Conservation (phyloP, 1,284 basidiomycete species). For the Microbotryum saponariae region DNA sequence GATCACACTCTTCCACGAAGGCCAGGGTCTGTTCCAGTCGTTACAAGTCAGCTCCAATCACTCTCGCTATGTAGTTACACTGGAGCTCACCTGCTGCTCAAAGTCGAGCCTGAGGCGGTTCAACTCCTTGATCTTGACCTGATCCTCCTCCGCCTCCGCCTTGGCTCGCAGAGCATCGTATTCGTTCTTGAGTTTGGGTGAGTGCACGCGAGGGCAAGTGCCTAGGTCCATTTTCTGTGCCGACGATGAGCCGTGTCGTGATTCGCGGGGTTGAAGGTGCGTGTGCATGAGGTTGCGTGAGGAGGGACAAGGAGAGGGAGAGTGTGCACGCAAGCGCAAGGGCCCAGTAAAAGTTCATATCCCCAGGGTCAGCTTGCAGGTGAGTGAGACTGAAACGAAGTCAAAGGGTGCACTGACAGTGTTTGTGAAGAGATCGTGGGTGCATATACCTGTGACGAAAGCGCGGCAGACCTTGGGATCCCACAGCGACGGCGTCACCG, state of each 20-base stretch:
- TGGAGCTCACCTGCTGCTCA: conserved; percentile 21
- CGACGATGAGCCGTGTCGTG: background rate
- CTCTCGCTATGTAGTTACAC: background rate
- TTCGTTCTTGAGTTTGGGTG: conserved; percentile 86
- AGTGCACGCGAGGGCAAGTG: conserved; percentile 93
- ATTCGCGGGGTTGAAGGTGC: background rate
- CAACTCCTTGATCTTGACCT: conserved; percentile 25
- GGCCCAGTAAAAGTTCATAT: background rate
- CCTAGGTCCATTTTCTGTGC: conserved; percentile 98
- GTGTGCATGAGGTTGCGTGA: background rate
- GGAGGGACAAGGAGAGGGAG: background rate
- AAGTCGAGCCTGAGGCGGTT: conserved; percentile 39
- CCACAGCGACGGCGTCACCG: conserved; percentile 86
- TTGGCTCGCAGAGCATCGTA: conserved; percentile 71
- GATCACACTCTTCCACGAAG: conserved; percentile 97
- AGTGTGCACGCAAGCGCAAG: background rate
- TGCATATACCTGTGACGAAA: conserved; percentile 95
- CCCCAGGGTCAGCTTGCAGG: conserved; percentile 10
- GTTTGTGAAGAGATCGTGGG: conserved; percentile 95
- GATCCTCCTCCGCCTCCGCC: conserved; percentile 36
- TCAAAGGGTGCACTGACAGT: conserved; percentile 58
- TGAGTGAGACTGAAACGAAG: background rate
- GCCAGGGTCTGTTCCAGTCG: conserved; percentile 56
- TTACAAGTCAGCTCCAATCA: background rate
- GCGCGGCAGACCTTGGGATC: conserved; percentile 99